phyloP scores from a whole-genome alignment of 225 moss, liverwort and hornwort species.

The Neckera pumila region DNA sequence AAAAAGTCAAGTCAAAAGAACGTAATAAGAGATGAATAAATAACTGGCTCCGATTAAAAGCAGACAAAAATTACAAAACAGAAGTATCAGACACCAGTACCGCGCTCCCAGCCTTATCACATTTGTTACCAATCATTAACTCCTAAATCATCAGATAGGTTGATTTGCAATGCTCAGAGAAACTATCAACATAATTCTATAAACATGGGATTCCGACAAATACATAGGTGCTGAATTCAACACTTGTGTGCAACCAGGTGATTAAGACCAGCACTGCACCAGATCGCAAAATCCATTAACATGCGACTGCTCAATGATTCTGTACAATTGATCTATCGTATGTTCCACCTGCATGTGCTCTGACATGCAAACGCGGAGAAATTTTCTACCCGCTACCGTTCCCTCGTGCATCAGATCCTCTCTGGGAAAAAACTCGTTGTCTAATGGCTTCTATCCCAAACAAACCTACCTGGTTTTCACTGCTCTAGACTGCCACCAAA shows the following conservation, averaged over 20 bases:
- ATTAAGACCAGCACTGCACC: not conserved
- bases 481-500: not conserved
- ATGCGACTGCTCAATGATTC: not conserved
- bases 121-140: not conserved
- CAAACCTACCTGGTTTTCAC: not conserved
- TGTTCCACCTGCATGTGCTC: not conserved
- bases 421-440: not conserved
- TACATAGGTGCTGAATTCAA: not conserved
- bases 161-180: not conserved
- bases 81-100: not conserved
- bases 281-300: not conserved
- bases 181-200: not conserved
- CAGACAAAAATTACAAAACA: not conserved
- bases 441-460: not conserved
- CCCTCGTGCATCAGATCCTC: not conserved
- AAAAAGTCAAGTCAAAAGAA: not conserved
- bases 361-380: not conserved
- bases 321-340: not conserved
- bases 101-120: not conserved
- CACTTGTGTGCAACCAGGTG: not conserved
- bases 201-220: not conserved
- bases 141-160: not conserved
- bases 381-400: not conserved
- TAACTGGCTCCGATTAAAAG: not conserved
- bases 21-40: not conserved